These are phyloP conservation scores for Beauveria sp. DNA, from an alignment of 2,329 filamentous ascomycete genomes.

Conservation along the genomic window DNA sequence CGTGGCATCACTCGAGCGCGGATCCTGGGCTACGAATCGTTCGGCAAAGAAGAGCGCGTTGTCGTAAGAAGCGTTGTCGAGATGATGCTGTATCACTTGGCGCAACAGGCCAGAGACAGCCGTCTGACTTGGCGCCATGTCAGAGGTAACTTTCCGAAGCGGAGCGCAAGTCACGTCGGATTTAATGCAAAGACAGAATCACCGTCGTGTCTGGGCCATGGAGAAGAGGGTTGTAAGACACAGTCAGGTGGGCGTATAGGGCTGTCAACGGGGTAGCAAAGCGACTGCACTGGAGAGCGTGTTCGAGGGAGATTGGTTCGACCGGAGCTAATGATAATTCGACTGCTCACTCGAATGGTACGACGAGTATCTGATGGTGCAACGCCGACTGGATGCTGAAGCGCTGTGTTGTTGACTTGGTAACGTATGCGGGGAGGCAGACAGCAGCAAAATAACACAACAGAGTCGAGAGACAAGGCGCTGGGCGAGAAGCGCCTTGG, in stretches of 20 bases:
- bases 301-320: neutral
- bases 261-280: neutral
- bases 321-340: neutral
- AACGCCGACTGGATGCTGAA: neutral
- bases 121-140: slow-evolving; percentile 46
- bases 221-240: neutral
- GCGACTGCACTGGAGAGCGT: neutral
- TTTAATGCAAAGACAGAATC: neutral
- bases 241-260: neutral
- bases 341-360: neutral
- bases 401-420: neutral
- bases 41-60: slow-evolving; percentile 94
- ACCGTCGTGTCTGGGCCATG: slow-evolving; percentile 8
- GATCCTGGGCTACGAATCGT: slow-evolving; percentile 76
- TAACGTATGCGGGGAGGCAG: slow-evolving; percentile 2
- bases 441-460: slow-evolving; percentile 6
- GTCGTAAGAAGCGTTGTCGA: slow-evolving; percentile 83
- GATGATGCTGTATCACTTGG: slow-evolving; percentile 58
- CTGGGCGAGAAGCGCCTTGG: neutral
- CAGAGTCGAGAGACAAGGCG: neutral
- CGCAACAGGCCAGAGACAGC: slow-evolving; percentile 46
- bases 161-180: neutral
- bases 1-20: slow-evolving; percentile 68
- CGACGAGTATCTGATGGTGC: neutral
- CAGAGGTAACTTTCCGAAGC: slow-evolving; percentile 12